Percentiles rank a stretch among this genome's conserved stretches.
These are phyloP conservation scores for Dillenia suffruticosa DNA, from an alignment of 164 flowering plant species.

Conservation along the genomic window DNA sequence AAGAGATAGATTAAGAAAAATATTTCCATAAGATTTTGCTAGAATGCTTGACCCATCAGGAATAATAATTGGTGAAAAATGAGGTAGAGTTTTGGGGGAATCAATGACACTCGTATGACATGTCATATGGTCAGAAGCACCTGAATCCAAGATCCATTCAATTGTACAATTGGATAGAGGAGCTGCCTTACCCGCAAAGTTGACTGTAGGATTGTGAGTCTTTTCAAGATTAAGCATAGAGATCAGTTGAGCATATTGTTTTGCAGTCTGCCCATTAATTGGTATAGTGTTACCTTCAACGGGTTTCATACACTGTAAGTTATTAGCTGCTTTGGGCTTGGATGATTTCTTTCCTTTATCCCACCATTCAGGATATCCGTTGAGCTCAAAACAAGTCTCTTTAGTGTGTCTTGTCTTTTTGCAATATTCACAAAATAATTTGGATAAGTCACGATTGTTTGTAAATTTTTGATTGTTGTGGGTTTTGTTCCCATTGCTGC, in stretches of 20 bases:
- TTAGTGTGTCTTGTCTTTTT: background rate
- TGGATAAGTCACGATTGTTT: background rate
- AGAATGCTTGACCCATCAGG: background rate
- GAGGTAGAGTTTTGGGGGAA: background rate
- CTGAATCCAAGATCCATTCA: conserved; percentile 4
- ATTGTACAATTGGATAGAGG: background rate
- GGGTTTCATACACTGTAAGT: background rate
- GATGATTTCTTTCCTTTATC: conserved; percentile 1
- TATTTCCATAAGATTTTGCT: background rate
- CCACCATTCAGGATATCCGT: conserved; percentile 7
- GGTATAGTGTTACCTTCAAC: background rate
- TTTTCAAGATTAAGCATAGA: background rate
- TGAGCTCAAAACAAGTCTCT: conserved; percentile 2
- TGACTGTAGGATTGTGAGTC: background rate
- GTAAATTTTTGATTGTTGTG: background rate
- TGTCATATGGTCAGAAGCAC: conserved; percentile 10
- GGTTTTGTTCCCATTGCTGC: background rate
- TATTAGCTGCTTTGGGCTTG: background rate
- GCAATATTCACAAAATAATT: conserved; percentile 1
- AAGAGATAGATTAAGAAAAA: background rate
- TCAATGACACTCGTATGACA: background rate
- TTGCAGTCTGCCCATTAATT: background rate
- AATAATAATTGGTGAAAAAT: background rate
- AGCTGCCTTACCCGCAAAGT: background rate
- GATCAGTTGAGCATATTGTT: conserved; percentile 1